Evolutionary conservation across 2,329 filamentous ascomycete genomes (phyloP).

Genomic region (Periconia sp.): DNA sequence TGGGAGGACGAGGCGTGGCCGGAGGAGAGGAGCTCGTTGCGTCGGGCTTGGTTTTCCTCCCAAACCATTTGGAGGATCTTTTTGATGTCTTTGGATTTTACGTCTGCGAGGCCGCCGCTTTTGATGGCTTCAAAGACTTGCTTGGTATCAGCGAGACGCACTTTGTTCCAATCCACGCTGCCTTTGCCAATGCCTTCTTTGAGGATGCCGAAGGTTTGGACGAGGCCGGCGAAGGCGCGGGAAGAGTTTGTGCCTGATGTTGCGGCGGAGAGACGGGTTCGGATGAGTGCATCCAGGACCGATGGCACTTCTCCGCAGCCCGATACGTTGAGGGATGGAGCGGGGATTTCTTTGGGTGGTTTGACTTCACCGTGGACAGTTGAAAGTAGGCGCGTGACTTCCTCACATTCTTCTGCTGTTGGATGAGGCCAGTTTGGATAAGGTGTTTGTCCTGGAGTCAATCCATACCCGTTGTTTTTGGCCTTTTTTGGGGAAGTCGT

Average conservation of each 20-base stretch:
- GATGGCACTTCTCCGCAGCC: conserved; percentile 70
- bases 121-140: conserved; percentile 71
- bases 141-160: conserved; percentile 59
- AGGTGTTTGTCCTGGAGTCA: conserved; percentile 58
- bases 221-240: conserved; percentile 66
- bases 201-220: conserved; percentile 64
- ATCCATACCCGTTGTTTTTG: conserved; percentile 47
- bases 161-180: conserved; percentile 74
- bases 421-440: conserved; percentile 69
- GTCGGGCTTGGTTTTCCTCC: conserved; percentile 64
- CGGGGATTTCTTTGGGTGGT: conserved; percentile 67
- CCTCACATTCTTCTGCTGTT: conserved; percentile 67
- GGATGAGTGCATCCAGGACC: conserved; percentile 64
- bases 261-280: conserved; percentile 63
- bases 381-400: conserved; percentile 67
- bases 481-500: conserved; percentile 37
- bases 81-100: conserved; percentile 74
- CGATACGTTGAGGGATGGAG: conserved; percentile 69
- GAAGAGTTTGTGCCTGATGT: conserved; percentile 64
- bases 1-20: conserved; percentile 45
- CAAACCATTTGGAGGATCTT: conserved; percentile 71
- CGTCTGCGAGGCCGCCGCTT: conserved; percentile 68
- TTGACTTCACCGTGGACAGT: conserved; percentile 65
- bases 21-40: conserved; percentile 47
- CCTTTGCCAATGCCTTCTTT: conserved; percentile 66